These are phyloP conservation scores for Pythium graminicola DNA, from an alignment of 352 stramenopile species.

Conservation along the genomic window DNA sequence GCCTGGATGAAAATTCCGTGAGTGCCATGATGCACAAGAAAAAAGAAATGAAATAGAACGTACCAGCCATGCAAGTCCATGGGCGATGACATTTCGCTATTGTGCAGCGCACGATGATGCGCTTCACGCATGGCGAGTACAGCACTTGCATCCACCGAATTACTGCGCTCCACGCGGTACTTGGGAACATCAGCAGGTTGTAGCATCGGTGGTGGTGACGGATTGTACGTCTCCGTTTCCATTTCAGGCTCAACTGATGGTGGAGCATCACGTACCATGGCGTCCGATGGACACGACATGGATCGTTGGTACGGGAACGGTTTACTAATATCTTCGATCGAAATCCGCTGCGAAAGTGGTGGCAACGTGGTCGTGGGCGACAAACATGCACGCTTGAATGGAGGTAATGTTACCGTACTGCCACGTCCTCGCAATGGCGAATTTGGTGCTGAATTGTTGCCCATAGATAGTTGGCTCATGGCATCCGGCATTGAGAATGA, in stretches of 20 bases:
- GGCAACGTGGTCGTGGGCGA: conserved; percentile 21
- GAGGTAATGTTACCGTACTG: conserved; percentile 23
- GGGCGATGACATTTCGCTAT: conserved; percentile 13
- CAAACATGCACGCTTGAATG: conserved; percentile 21
- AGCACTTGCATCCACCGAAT: conserved; percentile 38
- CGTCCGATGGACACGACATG: conserved; percentile 65
- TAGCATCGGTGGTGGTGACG: conserved; percentile 16
- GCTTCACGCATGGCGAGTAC: conserved; percentile 29
- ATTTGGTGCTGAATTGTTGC: conserved; percentile 7
- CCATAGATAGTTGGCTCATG: conserved; percentile 15
- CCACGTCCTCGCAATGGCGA: neutral
- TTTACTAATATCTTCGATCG: conserved; percentile 41
- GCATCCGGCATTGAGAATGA: conserved; percentile 32
- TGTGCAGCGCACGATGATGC: conserved; percentile 21
- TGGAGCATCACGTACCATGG: conserved; percentile 27
- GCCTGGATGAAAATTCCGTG: neutral
- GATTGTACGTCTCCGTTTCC: conserved; percentile 9
- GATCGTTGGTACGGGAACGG: conserved; percentile 60
- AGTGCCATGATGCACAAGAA: neutral
- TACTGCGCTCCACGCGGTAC: conserved; percentile 51
- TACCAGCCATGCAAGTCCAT: conserved; percentile 41
- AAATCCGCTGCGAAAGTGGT: conserved; percentile 18
- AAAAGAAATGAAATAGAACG: conserved; percentile 5
- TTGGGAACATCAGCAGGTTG: conserved; percentile 23
- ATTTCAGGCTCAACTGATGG: neutral